Evolutionary conservation across 345 rosid genomes (phyloP), one percentile per base, ranked within the genome.

Genomic region (Fremontodendron californicum): DNA sequence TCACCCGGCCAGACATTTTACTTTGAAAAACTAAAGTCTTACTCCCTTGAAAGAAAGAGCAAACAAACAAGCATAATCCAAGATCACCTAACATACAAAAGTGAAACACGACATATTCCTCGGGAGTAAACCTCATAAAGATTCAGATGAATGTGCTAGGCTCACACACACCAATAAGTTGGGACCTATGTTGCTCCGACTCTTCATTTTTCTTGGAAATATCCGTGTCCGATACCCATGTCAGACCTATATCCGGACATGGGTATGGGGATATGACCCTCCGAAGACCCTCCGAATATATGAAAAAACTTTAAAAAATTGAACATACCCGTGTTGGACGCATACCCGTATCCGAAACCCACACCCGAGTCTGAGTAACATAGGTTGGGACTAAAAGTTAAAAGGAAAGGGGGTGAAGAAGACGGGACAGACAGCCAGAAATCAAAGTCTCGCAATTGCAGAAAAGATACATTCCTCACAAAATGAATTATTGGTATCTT

Each of bases 401-500:
- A 27, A 27, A 60, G 21, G 78, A 46, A 49, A 1, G 16, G 29
- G 42, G 18, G 62, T 46, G 55, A 49, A 49, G 60, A 37, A 45
- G 5, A 48, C 46, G 25, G 16, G 0, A 19, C 4, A 2, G 15
- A 13, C 25, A 73, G 9, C 16, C 2, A 62, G 67, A 40, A 63
- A 54, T n/a, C 2, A 4, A 74, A 57, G 39, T 73, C 67, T 27
- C 7, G 8, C 4, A 27, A 19, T 18, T 31, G 46, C 46, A 66
- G 73, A 68, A 69, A 61, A 61, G 7, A 42, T 40, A 31, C 37
- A 23, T 42, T 5, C 5, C 31, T 10, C n/a, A 40, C 13, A 77
- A 12, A 40, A 54, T 23, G 77, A 25, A 52, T 71, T 66, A 40
- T 29, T 64, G 68, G 57, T 52, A 69, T 75, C 75, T 27, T 19